Evolutionary conservation across 2,329 filamentous ascomycete genomes (phyloP), one percentile per base, ranked within the genome.

Genomic region (Geoglossum cookeanum): DNA sequence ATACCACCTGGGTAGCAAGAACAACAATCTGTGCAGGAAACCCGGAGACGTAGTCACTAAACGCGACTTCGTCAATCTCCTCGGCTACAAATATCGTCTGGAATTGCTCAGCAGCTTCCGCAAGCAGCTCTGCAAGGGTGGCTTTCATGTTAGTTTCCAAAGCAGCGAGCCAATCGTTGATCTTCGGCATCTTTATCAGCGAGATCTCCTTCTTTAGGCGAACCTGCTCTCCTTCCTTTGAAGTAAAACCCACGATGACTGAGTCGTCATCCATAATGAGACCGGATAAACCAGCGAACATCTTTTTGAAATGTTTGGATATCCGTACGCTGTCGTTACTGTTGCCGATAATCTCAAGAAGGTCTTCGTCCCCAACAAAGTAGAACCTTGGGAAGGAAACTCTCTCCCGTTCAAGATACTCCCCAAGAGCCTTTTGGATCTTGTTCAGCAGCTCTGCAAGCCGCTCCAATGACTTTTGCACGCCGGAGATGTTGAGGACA

Each of bases 301-400:
- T 99, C 76, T 99, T 99, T 69, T 94, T 91, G 75, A 99, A 89
- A 73, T 99, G 94, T 69, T 98, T 98, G 45, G 92, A 88, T 63
- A 98, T 94, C 57, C 92, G 89, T 60, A 92, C 74, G 8, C 91
- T 95, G 66, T 99, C 92, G 66, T 96, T 96, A 72, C 91, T 97
- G 70, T 99, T 99, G 67, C 92, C 92, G 62, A 99, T 99, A 72
- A 99, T 99, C 70, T 99, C 92, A 29, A 99, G 77, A 58, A 99
- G 74, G 70, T 99, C 92, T 67, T 99, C 94, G 65, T 99, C 94
- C 69, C 92, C 92, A 58, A 99, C 94, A 65, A 98, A 99, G 74
- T 99, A 99, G 75, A 99, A 99, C 59, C 92, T 83, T 49, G 92
- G 92, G 73, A 99, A 99, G 0, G 91, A 94, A 0, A 97, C 86